These are phyloP conservation scores for Globisporangium cylindrosporum DNA, from an alignment of 352 stramenopile genomes.

Conservation along the genomic window DNA sequence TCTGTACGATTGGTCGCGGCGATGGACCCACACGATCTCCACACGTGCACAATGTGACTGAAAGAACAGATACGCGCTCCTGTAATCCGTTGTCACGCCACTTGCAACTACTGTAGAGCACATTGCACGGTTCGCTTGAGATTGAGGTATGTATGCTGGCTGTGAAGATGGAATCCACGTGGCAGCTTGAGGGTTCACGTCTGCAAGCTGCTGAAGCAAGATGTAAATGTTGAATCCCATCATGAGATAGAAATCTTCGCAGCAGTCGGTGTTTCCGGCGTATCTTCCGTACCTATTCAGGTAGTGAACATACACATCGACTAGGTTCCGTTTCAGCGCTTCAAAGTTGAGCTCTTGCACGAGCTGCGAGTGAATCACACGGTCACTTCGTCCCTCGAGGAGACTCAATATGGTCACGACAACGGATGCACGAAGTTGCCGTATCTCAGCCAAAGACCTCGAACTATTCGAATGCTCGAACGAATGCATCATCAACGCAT, in stretches of 20 bases:
- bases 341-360: constrained; percentile 76
- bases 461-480: constrained; percentile 30
- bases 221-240: constrained; percentile 85
- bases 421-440: constrained; percentile 47
- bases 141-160: too few species aligned
- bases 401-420: constrained; percentile 63
- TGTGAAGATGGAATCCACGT: constrained; percentile 36
- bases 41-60: constrained; percentile 59
- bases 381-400: constrained; percentile 58
- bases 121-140: too few species aligned
- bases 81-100: too few species aligned
- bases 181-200: constrained; percentile 35
- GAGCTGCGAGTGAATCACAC: constrained; percentile 56
- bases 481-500: constrained; percentile 59
- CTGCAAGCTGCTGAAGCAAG: constrained; percentile 60
- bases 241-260: constrained; percentile 56
- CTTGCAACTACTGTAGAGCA: too few species aligned
- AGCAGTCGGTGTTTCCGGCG: constrained; percentile 56
- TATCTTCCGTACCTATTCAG: constrained; percentile 34
- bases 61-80: constrained; percentile 60
- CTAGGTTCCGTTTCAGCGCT: constrained; percentile 54
- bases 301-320: constrained; percentile 60
- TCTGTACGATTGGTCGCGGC: constrained; percentile 3
- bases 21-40: constrained; percentile 63
- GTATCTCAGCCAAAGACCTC: constrained; percentile 18